phyloP scores from a whole-genome alignment of 495 filamentous ascomycete genomes.

The Durotheca rogersii region DNA sequence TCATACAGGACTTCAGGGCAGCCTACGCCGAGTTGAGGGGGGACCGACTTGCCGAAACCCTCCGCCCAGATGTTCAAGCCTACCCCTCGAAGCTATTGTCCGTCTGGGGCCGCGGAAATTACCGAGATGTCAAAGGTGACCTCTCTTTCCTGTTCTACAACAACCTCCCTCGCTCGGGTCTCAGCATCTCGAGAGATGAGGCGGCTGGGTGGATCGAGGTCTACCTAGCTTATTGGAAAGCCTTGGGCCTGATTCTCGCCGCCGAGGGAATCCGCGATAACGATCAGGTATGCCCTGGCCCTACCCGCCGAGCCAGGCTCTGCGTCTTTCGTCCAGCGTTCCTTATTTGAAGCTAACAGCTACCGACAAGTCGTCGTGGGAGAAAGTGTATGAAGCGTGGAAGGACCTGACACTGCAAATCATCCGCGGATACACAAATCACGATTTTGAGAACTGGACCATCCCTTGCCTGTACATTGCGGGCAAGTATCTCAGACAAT shows the following conservation, averaged over 20 bases:
- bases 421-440: slow-evolving; percentile 70
- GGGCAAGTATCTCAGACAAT: slow-evolving; percentile 78
- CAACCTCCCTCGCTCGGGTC: slow-evolving; percentile 28
- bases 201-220: slow-evolving; percentile 77
- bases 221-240: slow-evolving; percentile 80
- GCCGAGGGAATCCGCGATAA: slow-evolving; percentile 47
- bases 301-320: background rate
- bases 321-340: too few species aligned
- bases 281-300: slow-evolving; percentile 29
- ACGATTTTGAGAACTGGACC: slow-evolving; percentile 78
- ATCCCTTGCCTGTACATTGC: slow-evolving; percentile 82
- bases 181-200: slow-evolving; percentile 55
- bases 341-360: slow-evolving; percentile 5
- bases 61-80: slow-evolving; percentile 63
- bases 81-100: slow-evolving; percentile 58
- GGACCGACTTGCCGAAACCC: slow-evolving; percentile 63
- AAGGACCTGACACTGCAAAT: slow-evolving; percentile 70
- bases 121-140: slow-evolving; percentile 22
- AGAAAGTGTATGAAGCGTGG: slow-evolving; percentile 79
- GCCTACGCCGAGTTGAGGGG: slow-evolving; percentile 60
- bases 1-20: slow-evolving; percentile 61
- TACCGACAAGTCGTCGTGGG: slow-evolving; percentile 59
- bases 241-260: slow-evolving; percentile 64
- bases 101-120: slow-evolving; percentile 52
- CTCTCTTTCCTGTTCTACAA: slow-evolving; percentile 32